These are phyloP conservation scores for Saturnispora silvae DNA, from an alignment of 805 yeast species.

Conservation along the genomic window DNA sequence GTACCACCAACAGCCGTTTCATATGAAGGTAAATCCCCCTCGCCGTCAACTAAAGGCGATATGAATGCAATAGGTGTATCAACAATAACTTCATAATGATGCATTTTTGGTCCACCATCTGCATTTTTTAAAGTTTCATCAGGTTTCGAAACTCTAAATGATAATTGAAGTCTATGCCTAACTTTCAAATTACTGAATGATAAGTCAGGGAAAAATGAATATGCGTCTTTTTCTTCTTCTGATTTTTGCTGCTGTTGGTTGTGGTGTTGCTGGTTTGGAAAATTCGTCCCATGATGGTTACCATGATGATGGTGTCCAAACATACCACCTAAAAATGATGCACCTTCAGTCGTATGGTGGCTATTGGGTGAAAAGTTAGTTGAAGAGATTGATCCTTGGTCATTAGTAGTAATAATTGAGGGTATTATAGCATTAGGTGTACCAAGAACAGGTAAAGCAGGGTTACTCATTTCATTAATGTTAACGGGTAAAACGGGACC, in stretches of 20 bases:
- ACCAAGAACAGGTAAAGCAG: conserved; percentile 5
- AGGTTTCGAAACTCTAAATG: conserved; percentile 56
- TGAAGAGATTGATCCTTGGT: conserved; percentile 4
- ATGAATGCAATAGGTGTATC: conserved; percentile 60
- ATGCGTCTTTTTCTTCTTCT: conserved; percentile 13
- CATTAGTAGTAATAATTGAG: conserved; percentile 5
- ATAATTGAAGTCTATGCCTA: conserved; percentile 59
- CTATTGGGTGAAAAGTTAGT: too few relatives aligned
- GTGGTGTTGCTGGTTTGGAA: neutral
- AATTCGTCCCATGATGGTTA: neutral
- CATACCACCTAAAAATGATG: conserved; percentile 6
- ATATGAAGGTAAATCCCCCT: conserved; percentile 32
- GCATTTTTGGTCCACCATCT: conserved; percentile 35
- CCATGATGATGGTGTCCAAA: conserved; percentile 6
- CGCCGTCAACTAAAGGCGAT: conserved; percentile 29
- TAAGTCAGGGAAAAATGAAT: conserved; percentile 47
- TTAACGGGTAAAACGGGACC: neutral
- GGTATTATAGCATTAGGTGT: conserved; percentile 6
- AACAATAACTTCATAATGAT: conserved; percentile 71
- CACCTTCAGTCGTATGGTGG: neutral
- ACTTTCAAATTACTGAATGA: conserved; percentile 53
- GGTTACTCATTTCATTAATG: neutral
- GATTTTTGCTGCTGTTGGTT: conserved; percentile 1
- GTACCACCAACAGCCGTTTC: conserved; percentile 22
- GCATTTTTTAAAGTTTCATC: conserved; percentile 31